Conservation (phyloP, 192 early-diverging fungal genomes). For the Chytriomyces sp. region DNA sequence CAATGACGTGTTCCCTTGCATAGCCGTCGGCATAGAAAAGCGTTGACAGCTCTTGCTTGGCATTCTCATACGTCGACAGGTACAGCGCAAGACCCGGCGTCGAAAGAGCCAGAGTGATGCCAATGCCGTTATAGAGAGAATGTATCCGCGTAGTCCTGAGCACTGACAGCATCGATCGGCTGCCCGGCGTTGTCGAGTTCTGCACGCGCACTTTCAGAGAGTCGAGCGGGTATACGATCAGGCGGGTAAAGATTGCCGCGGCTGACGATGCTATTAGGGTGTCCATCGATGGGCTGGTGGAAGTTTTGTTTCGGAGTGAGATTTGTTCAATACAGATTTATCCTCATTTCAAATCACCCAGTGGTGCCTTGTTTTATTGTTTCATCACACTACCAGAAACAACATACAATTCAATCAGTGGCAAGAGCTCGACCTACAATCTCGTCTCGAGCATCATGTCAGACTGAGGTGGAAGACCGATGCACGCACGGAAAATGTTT, state of each 20-base stretch:
- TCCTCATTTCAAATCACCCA: too few relatives aligned
- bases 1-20: constrained; percentile 37
- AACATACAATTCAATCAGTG: too few relatives aligned
- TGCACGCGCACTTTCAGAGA: constrained; percentile 78
- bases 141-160: constrained; percentile 25
- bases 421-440: background rate
- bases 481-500: constrained; percentile 96
- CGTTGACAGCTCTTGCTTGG: constrained; percentile 52
- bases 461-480: constrained; percentile 93
- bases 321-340: too few relatives aligned
- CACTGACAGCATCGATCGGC: constrained; percentile 6
- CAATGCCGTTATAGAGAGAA: constrained; percentile 71
- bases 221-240: constrained; percentile 76
- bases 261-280: constrained; percentile 27
- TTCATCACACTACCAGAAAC: too few relatives aligned
- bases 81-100: constrained; percentile 76
- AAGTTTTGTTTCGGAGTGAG: too few relatives aligned
- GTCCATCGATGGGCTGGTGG: background rate
- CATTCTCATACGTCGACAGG: constrained; percentile 69
- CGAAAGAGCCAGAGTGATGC: constrained; percentile 69
- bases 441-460: constrained; percentile 90
- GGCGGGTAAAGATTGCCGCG: constrained; percentile 66
- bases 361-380: too few relatives aligned
- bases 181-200: constrained; percentile 31
- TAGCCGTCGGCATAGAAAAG: constrained; percentile 31